Base-by-base conservation (phyloP, 2,329 filamentous ascomycete genomes). In the Pseudogymnoascus sp. region DNA sequence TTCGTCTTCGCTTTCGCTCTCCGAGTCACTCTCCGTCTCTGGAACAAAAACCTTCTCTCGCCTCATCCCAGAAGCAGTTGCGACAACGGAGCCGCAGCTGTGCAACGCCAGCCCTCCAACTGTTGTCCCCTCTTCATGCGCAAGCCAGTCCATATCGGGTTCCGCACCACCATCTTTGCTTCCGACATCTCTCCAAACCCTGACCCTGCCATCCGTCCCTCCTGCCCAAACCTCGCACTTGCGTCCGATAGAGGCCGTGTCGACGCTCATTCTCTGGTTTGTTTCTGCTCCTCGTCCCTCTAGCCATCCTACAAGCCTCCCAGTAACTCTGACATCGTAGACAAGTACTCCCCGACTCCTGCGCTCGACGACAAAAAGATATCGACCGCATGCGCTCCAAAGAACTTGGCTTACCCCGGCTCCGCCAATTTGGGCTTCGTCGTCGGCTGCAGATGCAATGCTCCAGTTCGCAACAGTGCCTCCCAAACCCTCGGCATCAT, bases 301-400 rank as follows among this genome's bases (percentile, higher is more conserved):
- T 10, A 87, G 73, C 62, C 79, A 78, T n/a, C 78, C 78, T 2
- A 88, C 76, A n/a, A 87, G 76, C 67, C 78, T 78, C 8, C 83
- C 81, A 2, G 82, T 80, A 7, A 82, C 83, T 17, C 86, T 80
- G 35, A 88, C 79, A 69, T 88, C 86, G 73, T 87, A 88, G 2
- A 88, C 80, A 26, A 87, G 74, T 38, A 87, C 69, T 2, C 83
- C 82, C 5, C 69, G 72, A 0, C 83, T 79, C 67, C 80, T 79
- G 4, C 86, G 79, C 75, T 88, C 86, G 68, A 83, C 84, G 57
- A 87, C 76, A n/a, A 84, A 74, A 19, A 88, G 76, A 69, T 88
- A 88, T 40, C 83, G 77, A 6, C 85, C 86, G 66, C 85, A 87
- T 0, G 81, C 80, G 66, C 84, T 87, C 86, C 86, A 88, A 4